Conservation (phyloP, 352 stramenopile species). For the Discostella stelligera region DNA sequence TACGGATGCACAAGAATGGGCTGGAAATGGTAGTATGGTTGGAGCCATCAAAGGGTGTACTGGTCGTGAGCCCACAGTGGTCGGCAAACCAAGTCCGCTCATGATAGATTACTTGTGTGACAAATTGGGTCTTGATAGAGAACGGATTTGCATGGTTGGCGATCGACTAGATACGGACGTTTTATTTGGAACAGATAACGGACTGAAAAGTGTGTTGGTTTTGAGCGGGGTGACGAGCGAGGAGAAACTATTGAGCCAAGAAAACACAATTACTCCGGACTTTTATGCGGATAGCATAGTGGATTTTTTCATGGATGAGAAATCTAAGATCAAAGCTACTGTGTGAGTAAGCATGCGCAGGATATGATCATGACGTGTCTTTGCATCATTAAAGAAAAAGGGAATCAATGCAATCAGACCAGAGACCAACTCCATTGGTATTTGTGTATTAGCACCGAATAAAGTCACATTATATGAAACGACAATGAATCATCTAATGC, state of each 20-base stretch:
- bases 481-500: background rate
- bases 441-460: background rate
- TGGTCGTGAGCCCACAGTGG: constrained; percentile 84
- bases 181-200: constrained; percentile 87
- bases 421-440: no score
- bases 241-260: constrained; percentile 82
- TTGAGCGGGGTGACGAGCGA: constrained; percentile 86
- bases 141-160: constrained; percentile 85
- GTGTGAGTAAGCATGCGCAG: background rate
- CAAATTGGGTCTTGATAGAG: constrained; percentile 80
- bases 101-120: constrained; percentile 88
- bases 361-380: background rate
- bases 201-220: constrained; percentile 84
- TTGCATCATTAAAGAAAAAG: background rate
- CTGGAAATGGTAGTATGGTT: constrained; percentile 88
- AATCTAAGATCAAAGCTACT: constrained; percentile 33
- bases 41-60: constrained; percentile 87
- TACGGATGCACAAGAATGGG: constrained; percentile 88
- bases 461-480: background rate
- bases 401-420: no score
- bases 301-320: constrained; percentile 82
- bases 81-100: constrained; percentile 85
- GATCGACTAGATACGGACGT: constrained; percentile 89
- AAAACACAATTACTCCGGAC: constrained; percentile 86
- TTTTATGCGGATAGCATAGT: constrained; percentile 87